A percentile compares a stretch with the other conserved stretches of the same genome.
Conservation (phyloP, 805 yeast genomes). For the Komagataella pastoris region DNA sequence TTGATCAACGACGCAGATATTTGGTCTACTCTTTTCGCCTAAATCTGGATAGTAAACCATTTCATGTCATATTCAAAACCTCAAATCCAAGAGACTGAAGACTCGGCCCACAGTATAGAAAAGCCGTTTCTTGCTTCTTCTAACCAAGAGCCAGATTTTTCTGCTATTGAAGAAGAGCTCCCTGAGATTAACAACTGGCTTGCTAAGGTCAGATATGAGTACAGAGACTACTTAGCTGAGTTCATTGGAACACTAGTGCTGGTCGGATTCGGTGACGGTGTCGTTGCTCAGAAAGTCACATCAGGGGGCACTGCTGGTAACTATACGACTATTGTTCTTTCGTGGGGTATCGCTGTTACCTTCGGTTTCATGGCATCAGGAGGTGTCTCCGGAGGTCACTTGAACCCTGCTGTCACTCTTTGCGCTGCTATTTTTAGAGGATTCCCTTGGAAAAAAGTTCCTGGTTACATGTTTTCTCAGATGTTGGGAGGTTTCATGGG, state of each 20-base stretch:
- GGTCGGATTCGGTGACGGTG: conserved; percentile 33
- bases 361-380: conserved; percentile 37
- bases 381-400: conserved; percentile 46
- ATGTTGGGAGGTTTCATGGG: conserved; percentile 34
- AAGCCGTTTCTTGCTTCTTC: neutral
- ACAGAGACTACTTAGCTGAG: conserved; percentile 37
- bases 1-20: neutral
- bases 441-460: conserved; percentile 35
- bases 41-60: neutral
- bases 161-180: conserved; percentile 1
- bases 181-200: conserved; percentile 9
- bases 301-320: conserved; percentile 26
- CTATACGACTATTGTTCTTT: conserved; percentile 26
- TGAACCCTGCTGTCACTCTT: conserved; percentile 40
- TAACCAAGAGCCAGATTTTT: neutral
- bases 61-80: neutral
- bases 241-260: conserved; percentile 35
- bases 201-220: conserved; percentile 18
- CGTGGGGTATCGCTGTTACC: conserved; percentile 44
- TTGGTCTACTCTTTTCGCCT: neutral
- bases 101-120: neutral
- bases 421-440: conserved; percentile 33
- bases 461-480: conserved; percentile 31
- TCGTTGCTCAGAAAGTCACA: conserved; percentile 27
- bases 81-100: neutral